phyloP scores from a whole-genome alignment of 352 stramenopile species.

The Lagenidium giganteum region DNA sequence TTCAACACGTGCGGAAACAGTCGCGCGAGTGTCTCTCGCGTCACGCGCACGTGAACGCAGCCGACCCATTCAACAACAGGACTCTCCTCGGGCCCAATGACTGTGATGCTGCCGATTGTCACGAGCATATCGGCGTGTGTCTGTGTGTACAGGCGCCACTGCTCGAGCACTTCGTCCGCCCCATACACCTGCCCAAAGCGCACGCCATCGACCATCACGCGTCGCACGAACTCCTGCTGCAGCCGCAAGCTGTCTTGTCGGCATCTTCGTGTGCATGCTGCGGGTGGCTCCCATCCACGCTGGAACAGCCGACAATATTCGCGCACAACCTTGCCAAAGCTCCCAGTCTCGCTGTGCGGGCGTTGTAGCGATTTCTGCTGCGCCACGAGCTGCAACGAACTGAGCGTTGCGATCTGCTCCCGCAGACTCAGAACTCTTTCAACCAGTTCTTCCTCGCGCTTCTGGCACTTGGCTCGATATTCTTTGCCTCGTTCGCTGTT shows the following conservation, averaged over 20 bases:
- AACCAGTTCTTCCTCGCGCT: conserved; percentile 6
- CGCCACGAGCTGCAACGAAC: background rate
- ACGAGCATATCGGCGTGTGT: conserved; percentile 3
- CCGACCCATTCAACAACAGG: conserved; percentile 15
- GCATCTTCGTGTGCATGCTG: no score
- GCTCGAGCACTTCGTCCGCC: background rate
- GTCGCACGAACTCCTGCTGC: conserved; percentile 9
- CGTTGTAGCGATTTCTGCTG: conserved; percentile 4
- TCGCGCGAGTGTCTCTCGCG: conserved; percentile 5
- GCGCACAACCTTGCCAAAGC: conserved; percentile 1
- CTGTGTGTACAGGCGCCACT: conserved; percentile 8
- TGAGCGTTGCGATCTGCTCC: conserved; percentile 6
- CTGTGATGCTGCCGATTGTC: background rate
- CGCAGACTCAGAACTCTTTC: background rate
- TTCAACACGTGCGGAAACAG: conserved; percentile 18
- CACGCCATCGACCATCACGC: conserved; percentile 2
- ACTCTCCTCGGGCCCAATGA: conserved; percentile 8
- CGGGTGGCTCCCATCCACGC: conserved; percentile 2
- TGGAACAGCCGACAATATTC: conserved; percentile 14
- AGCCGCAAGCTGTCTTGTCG: conserved; percentile 1
- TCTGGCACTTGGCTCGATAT: conserved; percentile 11
- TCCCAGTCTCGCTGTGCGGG: conserved; percentile 2
- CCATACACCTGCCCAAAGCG: background rate
- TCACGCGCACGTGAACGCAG: conserved; percentile 3
- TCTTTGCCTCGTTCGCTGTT: conserved; percentile 11